Evolutionary conservation across 352 stramenopile species (phyloP).

Genomic region (Phytophthora lateralis): DNA sequence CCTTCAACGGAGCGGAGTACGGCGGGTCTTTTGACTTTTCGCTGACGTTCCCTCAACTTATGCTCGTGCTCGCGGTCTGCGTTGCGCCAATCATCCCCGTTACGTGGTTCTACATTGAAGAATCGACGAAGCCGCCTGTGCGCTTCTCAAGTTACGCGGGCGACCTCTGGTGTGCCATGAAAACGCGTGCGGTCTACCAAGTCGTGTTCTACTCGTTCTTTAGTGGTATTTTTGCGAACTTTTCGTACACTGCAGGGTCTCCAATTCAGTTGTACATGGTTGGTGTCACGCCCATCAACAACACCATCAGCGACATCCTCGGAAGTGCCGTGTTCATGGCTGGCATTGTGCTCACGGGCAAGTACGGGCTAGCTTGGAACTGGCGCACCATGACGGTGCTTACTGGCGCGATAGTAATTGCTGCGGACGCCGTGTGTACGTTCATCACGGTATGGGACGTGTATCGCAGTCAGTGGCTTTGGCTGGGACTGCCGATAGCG

Average conservation of each 20-base stretch:
- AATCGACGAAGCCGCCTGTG: neutral
- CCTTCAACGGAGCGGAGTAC: constrained; percentile 56
- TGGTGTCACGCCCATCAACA: constrained; percentile 21
- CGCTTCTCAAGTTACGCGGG: constrained; percentile 19
- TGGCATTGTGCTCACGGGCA: constrained; percentile 21
- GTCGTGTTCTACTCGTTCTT: constrained; percentile 34
- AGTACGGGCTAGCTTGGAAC: constrained; percentile 25
- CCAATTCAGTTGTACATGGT: constrained; percentile 26
- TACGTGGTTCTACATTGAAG: constrained; percentile 31
- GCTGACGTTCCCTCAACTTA: constrained; percentile 45
- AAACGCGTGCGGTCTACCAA: constrained; percentile 37
- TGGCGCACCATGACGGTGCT: constrained; percentile 27
- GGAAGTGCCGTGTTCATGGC: constrained; percentile 16
- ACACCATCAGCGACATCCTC: constrained; percentile 20
- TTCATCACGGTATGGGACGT: constrained; percentile 33
- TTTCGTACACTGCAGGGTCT: constrained; percentile 17
- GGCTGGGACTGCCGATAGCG: constrained; percentile 26
- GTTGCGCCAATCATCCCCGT: constrained; percentile 14
- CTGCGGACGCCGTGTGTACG: constrained; percentile 7
- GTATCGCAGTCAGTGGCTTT: constrained; percentile 29
- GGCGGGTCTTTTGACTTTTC: constrained; percentile 52
- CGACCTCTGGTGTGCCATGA: constrained; percentile 20
- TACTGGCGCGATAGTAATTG: constrained; percentile 10
- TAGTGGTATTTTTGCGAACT: constrained; percentile 22
- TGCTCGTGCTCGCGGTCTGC: constrained; percentile 32